Base-by-base conservation (phyloP, 2,329 filamentous ascomycete genomes). In the Pestalotiopsis sp. region DNA sequence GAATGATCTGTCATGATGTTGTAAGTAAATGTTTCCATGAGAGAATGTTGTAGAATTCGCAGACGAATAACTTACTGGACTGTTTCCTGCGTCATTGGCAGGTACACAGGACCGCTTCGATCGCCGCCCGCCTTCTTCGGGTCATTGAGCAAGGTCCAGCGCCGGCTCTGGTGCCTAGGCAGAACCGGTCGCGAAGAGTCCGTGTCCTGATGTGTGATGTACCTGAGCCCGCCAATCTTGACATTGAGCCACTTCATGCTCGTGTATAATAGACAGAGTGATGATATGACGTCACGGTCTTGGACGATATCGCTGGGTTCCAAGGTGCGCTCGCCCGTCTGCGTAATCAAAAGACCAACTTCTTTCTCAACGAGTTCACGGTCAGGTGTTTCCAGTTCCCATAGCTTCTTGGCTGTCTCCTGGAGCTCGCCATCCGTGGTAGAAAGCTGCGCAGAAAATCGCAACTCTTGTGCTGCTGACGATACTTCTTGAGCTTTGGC, bases 171-270 rank as follows among this genome's bases (percentile, higher is more conserved):
- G 74, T 87, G 79, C 70, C 84, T 85, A 14, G 85, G 81, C 62
- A 88, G 74, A 41, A 82, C 85, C 49, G 85, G 85, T 57, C 85
- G 81, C 71, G 90, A 87, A 39, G 89, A 90, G 79, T 94, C 90
- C 49, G 89, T 88, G 60, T 93, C 90, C 70, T 92, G 90, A 65
- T 87, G 85, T 23, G 93, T 95, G 75, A 98, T 94, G 76, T 95
- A 91, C 57, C 96, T 89, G 66, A 99, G 85, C 68, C 93, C 86
- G n/a, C 87, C 84, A 57, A 97, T 90, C 81, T 95, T 96, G 73
- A 91, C 91, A 23, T 93, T 91, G 45, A 99, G 88, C 96, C 96
- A 99, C 84, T 97, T 96, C 94, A 98, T 97, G 83, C 95, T 98
- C 64, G 95, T 98, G 79, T 97, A 97, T 45, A 99, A 84, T 52